Base-by-base conservation (phyloP, 495 filamentous ascomycete species). In the Trichoderma asperelloides region DNA sequence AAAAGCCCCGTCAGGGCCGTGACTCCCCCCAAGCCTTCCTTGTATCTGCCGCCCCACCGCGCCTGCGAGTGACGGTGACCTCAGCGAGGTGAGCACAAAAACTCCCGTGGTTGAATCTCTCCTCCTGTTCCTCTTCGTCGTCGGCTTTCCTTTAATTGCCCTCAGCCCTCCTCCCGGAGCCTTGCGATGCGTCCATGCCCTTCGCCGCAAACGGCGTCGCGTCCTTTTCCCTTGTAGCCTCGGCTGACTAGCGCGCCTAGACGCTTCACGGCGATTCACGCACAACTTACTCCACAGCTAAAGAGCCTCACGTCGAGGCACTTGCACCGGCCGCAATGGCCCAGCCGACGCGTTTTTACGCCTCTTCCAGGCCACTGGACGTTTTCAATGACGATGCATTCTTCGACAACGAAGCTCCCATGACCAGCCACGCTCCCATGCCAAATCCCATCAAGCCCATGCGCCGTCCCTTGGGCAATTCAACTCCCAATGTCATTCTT, bases 371-470 rank as follows among this genome's bases (percentile, higher is more conserved):
- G 71, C 78, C 84, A 69, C 77, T 89, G 71, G 83, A 88, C 67
- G 86, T 88, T 73, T 90, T 83, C 75, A 80, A 87, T 69, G 88
- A 90, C 74, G 78, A 85, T 64, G n/a, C 27, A 12, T 78, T 81
- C 71, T 80, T 79, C 68, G 80, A 79, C 68, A 79, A 83, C 63
- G 69, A 72, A 69, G 65, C 75, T 12, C 72, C 75, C 15, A 77
- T 80, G 65, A 79, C 81, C 63, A 83, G 80, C 68, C 77, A 81
- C 73, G 80, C 82, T 70, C 81, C 84, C 71, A 80, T 84, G 77
- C 80, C 80, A 55, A 77, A 82, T 51, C 76, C 78, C 64, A 77
- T 77, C 63, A 79, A 76, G 73, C 75, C 73, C 7, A 76, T 74
- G 69, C 77, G 79, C 68, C 81, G 74, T 63, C 76, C 76, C 75